Evolutionary conservation across 129 eudicot genomes (phyloP).

Genomic region (Solidago caesia): DNA sequence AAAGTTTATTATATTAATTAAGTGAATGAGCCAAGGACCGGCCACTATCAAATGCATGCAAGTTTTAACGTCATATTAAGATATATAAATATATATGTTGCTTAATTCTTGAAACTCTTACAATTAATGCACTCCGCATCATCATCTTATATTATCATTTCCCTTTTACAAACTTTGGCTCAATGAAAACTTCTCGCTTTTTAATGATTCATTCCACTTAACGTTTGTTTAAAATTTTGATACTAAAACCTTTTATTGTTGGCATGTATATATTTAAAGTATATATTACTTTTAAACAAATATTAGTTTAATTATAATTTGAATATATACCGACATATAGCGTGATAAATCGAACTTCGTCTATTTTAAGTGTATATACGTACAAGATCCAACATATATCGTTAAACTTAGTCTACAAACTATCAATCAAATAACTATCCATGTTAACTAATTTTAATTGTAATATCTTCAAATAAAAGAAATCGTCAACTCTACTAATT

Average conservation of each 20-base stretch:
- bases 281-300: no score
- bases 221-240: background rate
- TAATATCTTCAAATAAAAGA: background rate
- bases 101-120: background rate
- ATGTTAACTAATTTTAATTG: no score
- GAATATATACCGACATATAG: no score
- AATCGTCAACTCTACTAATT: background rate
- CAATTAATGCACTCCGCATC: background rate
- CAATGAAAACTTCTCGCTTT: slow-evolving; percentile 1
- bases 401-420: no score
- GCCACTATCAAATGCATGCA: background rate
- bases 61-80: background rate
- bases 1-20: background rate
- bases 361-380: no score
- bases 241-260: background rate
- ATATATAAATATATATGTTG: background rate
- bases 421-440: no score
- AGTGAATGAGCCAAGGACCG: slow-evolving; percentile 1
- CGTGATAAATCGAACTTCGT: no score
- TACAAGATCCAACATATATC: no score
- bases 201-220: slow-evolving; percentile 11
- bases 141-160: background rate
- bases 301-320: no score
- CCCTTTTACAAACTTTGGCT: slow-evolving; percentile 3
- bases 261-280: background rate